Evolutionary conservation across 768 basidiomycete species (phyloP).

Genomic region (Tricholoma furcatifolium): DNA sequence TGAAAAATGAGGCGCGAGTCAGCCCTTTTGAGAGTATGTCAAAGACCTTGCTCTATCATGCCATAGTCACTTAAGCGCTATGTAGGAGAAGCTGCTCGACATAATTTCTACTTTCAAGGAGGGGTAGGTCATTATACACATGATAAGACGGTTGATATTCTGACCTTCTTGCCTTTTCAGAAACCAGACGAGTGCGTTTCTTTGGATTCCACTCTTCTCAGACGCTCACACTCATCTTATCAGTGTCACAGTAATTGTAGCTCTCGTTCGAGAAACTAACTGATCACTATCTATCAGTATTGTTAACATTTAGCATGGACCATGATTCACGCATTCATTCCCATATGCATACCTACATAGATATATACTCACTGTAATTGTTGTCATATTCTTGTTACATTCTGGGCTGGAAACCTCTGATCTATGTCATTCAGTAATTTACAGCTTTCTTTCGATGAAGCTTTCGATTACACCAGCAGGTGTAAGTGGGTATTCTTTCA

Average conservation of each 20-base stretch:
- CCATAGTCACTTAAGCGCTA: background rate
- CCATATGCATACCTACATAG: background rate
- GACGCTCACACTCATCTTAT: constrained; percentile 11
- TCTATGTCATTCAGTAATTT: constrained; percentile 1
- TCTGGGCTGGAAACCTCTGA: background rate
- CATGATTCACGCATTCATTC: constrained; percentile 8
- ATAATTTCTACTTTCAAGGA: constrained; percentile 65
- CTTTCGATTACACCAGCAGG: constrained; percentile 76
- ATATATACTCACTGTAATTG: constrained; percentile 5
- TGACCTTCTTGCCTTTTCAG: constrained; percentile 32
- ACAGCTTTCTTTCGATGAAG: constrained; percentile 71
- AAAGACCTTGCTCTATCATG: background rate
- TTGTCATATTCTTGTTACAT: constrained; percentile 5
- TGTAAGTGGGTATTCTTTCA: constrained; percentile 80
- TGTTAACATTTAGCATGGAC: constrained; percentile 9
- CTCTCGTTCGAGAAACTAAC: constrained; percentile 62
- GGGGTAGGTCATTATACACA: constrained; percentile 54
- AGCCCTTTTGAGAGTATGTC: constrained; percentile 76
- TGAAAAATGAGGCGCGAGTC: constrained; percentile 60
- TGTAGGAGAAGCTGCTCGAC: constrained; percentile 60
- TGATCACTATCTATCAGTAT: constrained; percentile 29
- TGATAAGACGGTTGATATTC: constrained; percentile 11
- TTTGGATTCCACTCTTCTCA: background rate
- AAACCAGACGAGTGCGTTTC: constrained; percentile 76
- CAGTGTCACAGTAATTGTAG: constrained; percentile 73